phyloP scores from a whole-genome alignment of 176 grass and related monocot species.

The Dendrocalamus sinicus region DNA sequence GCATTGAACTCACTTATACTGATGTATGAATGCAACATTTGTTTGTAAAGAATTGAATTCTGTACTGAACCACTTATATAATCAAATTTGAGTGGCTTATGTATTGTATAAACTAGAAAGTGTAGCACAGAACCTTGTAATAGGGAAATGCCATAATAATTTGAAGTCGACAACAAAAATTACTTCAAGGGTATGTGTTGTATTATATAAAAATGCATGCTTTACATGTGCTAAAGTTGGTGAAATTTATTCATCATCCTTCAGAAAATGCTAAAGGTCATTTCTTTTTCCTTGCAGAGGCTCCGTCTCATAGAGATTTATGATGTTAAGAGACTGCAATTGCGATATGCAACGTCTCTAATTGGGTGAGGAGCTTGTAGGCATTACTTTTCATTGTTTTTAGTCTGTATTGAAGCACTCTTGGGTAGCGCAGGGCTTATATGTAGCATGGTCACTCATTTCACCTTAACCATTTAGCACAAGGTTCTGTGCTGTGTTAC shows the following conservation, averaged over 20 bases:
- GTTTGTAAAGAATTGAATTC: neutral
- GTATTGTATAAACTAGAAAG: neutral
- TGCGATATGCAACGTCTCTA: constrained; percentile 83
- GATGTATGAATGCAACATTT: neutral
- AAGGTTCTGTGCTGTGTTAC: constrained; percentile 34
- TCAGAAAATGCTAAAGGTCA: neutral
- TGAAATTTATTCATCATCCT: neutral
- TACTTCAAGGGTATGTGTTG: neutral
- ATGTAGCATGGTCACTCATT: constrained; percentile 13
- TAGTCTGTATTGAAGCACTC: constrained; percentile 7
- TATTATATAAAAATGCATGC: constrained; percentile 1
- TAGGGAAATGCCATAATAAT: neutral
- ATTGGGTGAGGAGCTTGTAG: constrained; percentile 75
- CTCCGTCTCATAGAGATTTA: constrained; percentile 93
- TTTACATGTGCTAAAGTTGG: neutral
- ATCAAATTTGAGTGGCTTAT: constrained; percentile 19
- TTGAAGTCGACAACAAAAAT: neutral
- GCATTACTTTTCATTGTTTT: neutral
- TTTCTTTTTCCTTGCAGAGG: constrained; percentile 46
- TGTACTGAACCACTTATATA: neutral
- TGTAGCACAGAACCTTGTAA: neutral
- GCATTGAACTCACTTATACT: neutral
- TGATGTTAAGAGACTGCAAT: constrained; percentile 89
- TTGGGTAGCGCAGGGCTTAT: neutral
- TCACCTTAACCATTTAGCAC: constrained; percentile 28